Evolutionary conservation across 169 alveolate species (phyloP).

Genomic region (Sarcocystis neurona): DNA sequence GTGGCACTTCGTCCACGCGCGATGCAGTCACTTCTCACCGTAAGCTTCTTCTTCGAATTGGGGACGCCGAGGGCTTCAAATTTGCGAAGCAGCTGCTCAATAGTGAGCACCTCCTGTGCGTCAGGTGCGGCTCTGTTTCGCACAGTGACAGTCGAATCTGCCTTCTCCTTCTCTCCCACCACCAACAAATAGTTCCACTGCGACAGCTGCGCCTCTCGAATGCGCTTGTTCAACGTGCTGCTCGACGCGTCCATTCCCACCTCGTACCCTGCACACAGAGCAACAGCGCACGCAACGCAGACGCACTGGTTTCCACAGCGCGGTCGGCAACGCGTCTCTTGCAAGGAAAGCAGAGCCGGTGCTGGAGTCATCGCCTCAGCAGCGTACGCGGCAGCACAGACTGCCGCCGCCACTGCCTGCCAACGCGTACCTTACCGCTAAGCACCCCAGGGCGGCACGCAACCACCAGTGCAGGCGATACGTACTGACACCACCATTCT

Average conservation of each 20-base stretch:
- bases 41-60: conserved; percentile 11
- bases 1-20: too few species aligned
- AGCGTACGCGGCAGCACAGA: too few species aligned
- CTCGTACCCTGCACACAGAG: conserved; percentile 82
- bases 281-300: not conserved
- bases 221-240: conserved; percentile 93
- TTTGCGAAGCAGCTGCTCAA: conserved; percentile 7
- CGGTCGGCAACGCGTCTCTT: too few species aligned
- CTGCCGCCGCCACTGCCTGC: too few species aligned
- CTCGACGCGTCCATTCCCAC: conserved; percentile 90
- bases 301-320: too few species aligned
- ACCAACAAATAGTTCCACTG: conserved; percentile 94
- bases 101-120: not conserved
- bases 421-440: too few species aligned
- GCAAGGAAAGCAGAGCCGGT: too few species aligned
- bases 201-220: conserved; percentile 93
- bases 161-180: conserved; percentile 96
- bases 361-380: too few species aligned
- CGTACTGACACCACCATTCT: too few species aligned
- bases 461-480: too few species aligned
- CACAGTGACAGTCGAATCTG: conserved; percentile 81
- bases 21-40: too few species aligned
- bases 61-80: conserved; percentile 16
- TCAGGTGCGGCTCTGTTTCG: conserved; percentile 77
- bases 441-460: too few species aligned